These are phyloP conservation scores for Trypanosoma boissoni DNA, from an alignment of 208 protist genomes.

Conservation along the genomic window DNA sequence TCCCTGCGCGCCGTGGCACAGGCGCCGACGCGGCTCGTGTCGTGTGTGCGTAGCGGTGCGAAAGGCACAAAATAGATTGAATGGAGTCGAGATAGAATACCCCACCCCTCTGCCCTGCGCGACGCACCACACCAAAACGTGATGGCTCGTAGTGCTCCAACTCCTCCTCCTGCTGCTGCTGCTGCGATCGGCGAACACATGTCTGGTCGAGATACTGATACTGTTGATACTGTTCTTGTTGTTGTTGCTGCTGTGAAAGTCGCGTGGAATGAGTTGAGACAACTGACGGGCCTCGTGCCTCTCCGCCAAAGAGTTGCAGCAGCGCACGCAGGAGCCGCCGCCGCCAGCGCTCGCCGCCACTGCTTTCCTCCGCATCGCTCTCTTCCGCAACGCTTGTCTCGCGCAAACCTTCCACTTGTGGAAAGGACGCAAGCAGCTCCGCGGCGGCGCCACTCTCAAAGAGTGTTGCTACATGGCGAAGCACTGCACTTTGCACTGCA, in stretches of 20 bases:
- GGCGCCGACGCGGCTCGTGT: too few species aligned
- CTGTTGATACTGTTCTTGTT: too few species aligned
- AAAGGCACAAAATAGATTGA: slow-evolving; percentile 44
- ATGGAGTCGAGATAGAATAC: slow-evolving; percentile 54
- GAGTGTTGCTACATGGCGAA: slow-evolving; percentile 2
- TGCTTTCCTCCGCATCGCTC: background rate
- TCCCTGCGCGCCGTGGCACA: too few species aligned
- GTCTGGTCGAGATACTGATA: background rate
- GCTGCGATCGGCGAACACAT: background rate
- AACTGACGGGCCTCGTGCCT: slow-evolving; percentile 8
- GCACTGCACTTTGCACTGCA: slow-evolving; percentile 30
- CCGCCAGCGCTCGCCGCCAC: slow-evolving; percentile 26
- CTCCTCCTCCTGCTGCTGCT: background rate
- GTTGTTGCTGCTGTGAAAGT: too few species aligned
- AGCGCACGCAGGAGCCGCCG: slow-evolving; percentile 33
- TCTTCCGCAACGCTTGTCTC: background rate
- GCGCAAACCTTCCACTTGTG: too few species aligned
- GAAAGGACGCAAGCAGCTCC: too few species aligned
- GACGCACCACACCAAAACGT: slow-evolving; percentile 31
- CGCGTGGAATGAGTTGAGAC: too few species aligned
- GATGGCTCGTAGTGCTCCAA: background rate
- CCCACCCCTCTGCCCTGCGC: slow-evolving; percentile 33
- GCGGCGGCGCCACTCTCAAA: slow-evolving; percentile 16
- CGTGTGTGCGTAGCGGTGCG: slow-evolving; percentile 44
- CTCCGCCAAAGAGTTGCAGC: slow-evolving; percentile 23